Evolutionary conservation across 208 protist species (phyloP).

Genomic region (Leishmania gerbilli): DNA sequence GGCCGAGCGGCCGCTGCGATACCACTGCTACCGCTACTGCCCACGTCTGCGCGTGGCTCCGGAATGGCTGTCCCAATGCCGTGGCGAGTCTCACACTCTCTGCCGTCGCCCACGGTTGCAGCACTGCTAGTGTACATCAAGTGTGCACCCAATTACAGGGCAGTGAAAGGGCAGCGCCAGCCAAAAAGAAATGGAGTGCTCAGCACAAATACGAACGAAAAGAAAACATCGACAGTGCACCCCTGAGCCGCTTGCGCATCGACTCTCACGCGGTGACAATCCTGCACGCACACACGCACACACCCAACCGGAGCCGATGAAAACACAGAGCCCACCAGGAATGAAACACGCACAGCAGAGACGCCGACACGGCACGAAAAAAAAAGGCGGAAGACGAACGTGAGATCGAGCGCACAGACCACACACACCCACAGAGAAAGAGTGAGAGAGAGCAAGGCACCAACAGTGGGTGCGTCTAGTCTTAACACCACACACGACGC

Average conservation of each 20-base stretch:
- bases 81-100: background rate
- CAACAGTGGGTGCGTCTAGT: background rate
- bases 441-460: background rate
- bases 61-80: background rate
- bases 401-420: background rate
- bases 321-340: background rate
- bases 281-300: background rate
- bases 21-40: background rate
- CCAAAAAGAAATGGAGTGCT: background rate
- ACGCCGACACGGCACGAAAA: background rate
- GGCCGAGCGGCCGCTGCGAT: background rate
- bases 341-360: background rate
- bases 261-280: background rate
- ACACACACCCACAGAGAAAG: background rate
- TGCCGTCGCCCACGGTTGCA: background rate
- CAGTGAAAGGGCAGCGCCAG: background rate
- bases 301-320: background rate
- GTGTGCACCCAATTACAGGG: background rate
- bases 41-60: background rate
- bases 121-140: background rate
- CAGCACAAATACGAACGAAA: conserved; percentile 3
- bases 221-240: background rate
- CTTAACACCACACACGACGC: background rate
- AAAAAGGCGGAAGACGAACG: background rate
- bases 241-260: background rate